A percentile compares a stretch with the other conserved stretches of the same genome.
These are phyloP conservation scores for Pascua guehoae DNA, from an alignment of 1,284 basidiomycete genomes.

Conservation along the genomic window DNA sequence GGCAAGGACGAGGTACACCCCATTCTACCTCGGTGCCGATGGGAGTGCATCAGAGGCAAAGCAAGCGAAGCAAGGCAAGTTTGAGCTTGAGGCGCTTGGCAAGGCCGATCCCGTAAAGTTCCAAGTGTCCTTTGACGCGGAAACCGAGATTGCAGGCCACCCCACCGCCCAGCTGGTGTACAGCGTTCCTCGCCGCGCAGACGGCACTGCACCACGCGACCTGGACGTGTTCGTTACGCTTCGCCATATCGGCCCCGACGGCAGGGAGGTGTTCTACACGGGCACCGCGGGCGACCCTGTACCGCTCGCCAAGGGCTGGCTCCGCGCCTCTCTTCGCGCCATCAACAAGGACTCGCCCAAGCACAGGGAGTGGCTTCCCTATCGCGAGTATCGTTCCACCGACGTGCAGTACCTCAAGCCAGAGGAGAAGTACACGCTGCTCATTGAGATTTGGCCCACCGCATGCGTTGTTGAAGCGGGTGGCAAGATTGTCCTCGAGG, in stretches of 20 bases:
- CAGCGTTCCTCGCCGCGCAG: constrained; percentile 19
- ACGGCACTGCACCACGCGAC: constrained; percentile 32
- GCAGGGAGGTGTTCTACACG: constrained; percentile 43
- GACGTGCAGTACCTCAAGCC: constrained; percentile 30
- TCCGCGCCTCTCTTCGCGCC: constrained; percentile 36
- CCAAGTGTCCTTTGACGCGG: constrained; percentile 29
- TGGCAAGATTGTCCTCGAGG: constrained; percentile 32
- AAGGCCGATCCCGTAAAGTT: constrained; percentile 10
- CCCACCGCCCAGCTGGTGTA: constrained; percentile 29
- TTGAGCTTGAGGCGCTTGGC: constrained; percentile 19
- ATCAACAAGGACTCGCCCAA: constrained; percentile 26
- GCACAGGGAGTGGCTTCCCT: constrained; percentile 31
- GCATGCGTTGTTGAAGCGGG: constrained; percentile 33
- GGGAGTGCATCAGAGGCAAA: not conserved
- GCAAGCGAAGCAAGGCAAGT: constrained; percentile 2
- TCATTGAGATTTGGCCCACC: constrained; percentile 45
- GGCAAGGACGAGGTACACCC: constrained; percentile 32
- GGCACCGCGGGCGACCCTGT: constrained; percentile 41
- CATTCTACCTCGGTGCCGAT: constrained; percentile 26
- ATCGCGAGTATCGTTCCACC: constrained; percentile 33
- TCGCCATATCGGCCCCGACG: constrained; percentile 35
- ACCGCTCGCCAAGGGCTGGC: constrained; percentile 41
- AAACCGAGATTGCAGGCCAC: constrained; percentile 44
- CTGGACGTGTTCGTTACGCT: constrained; percentile 42
- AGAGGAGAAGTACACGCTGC: constrained; percentile 24